These are phyloP conservation scores for Vaccinium darrowii DNA, from an alignment of 148 eudicot species.

Conservation along the genomic window DNA sequence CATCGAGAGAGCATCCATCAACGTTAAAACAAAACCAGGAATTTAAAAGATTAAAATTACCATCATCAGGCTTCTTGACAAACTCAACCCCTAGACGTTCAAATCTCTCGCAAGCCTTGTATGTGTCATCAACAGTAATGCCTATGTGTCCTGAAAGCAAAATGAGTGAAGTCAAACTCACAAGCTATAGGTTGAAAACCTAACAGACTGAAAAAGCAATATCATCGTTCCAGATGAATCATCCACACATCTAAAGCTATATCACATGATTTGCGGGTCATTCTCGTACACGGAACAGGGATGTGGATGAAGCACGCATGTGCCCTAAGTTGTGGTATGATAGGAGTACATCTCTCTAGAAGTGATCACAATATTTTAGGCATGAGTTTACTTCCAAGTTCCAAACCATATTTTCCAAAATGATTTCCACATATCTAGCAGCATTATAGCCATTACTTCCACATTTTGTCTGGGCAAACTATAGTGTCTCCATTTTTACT, in stretches of 20 bases:
- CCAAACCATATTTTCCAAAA: neutral
- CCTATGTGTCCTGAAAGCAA: conserved; percentile 83
- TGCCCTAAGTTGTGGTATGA: neutral
- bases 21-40: neutral
- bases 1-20: neutral
- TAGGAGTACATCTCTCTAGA: neutral
- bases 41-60: conserved; percentile 30
- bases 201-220: neutral
- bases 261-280: neutral
- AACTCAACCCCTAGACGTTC: conserved; percentile 73
- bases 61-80: conserved; percentile 89
- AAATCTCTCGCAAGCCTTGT: conserved; percentile 89
- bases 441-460: neutral
- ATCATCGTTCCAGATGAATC: neutral
- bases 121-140: conserved; percentile 84
- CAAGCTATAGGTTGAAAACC: neutral
- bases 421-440: neutral
- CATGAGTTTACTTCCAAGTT: neutral
- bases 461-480: neutral
- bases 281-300: neutral
- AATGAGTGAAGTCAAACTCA: conserved; percentile 8
- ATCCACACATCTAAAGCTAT: neutral
- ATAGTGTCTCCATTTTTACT: neutral
- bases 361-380: neutral
- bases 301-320: neutral